phyloP scores from a whole-genome alignment of 2,329 filamentous ascomycete genomes.

The Raffaelea deltoideospora region DNA sequence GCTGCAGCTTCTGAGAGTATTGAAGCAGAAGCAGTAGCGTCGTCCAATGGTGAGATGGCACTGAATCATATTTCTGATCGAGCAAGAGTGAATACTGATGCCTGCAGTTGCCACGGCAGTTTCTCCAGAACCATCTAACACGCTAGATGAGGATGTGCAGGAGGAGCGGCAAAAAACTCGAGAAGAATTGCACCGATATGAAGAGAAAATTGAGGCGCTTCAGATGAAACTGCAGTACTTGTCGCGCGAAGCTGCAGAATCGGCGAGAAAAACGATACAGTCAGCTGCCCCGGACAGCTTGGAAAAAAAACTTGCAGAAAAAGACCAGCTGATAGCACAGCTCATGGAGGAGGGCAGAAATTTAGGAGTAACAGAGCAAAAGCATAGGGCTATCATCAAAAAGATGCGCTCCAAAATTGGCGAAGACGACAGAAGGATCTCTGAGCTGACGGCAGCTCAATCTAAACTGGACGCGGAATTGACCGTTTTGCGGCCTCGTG shows the following conservation, averaged over 20 bases:
- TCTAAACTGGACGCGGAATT: slow-evolving; percentile 42
- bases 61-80: too few relatives aligned
- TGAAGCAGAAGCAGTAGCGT: too few relatives aligned
- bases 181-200: slow-evolving; percentile 68
- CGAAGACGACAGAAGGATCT: slow-evolving; percentile 49
- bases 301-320: slow-evolving; percentile 73
- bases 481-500: slow-evolving; percentile 28
- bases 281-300: slow-evolving; percentile 46
- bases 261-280: slow-evolving; percentile 54
- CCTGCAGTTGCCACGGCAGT: too few relatives aligned
- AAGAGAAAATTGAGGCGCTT: slow-evolving; percentile 82
- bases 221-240: slow-evolving; percentile 86
- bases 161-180: slow-evolving; percentile 43
- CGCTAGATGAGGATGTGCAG: slow-evolving; percentile 20
- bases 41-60: too few relatives aligned
- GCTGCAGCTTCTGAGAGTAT: too few relatives aligned
- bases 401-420: slow-evolving; percentile 54
- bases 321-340: slow-evolving; percentile 77
- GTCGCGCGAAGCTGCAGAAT: slow-evolving; percentile 61
- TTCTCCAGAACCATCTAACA: too few relatives aligned
- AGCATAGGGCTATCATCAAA: slow-evolving; percentile 69
- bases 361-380: slow-evolving; percentile 73
- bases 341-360: slow-evolving; percentile 88
- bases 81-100: too few relatives aligned
- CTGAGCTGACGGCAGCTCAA: slow-evolving; percentile 41